Evolutionary conservation across 495 filamentous ascomycete genomes (phyloP), one percentile per base, ranked within the genome.

Genomic region (Hypoxylon perforatum): DNA sequence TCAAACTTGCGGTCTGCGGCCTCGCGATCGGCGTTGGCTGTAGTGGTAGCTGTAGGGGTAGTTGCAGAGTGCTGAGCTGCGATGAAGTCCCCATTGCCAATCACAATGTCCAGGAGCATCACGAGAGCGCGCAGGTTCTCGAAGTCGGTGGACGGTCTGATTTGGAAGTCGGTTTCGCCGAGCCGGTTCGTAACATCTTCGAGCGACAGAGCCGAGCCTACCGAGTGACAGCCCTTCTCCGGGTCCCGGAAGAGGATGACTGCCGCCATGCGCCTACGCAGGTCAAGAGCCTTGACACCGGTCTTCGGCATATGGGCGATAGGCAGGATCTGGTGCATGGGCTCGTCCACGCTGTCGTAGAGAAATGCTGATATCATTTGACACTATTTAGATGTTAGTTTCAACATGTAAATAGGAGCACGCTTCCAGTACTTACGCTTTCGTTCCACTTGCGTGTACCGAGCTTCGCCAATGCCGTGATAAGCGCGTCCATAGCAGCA

Each of bases 201-300:
- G 21, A 92, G 72, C 57, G 83, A 75, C 42, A 90, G 73, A n/a
- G 81, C 73, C 8, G 74, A 70, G 51, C 80, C 75, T 6, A 82
- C 75, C 0, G 76, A 60, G 23, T 80, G 76, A 25, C 75, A 75
- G 12, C 87, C 77, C 12, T 84, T 78, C 1, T 73, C 57, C 2
- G 76, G 65, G 59, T 88, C 82, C 21, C 80, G 70, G 62, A 91
- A 88, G 61, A 92, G 77, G 69, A 89, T 94, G 17, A 87, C 81
- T 35, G 92, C 77, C 1, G 92, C 91, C 10, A 97, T 84, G n/a
- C 90, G 84, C 30, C 88, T 85, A 38, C 90, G 84, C 41, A 96
- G 78, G 25, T 88, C 79, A 46, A 88, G 82, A 18, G 88, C 78
- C 57, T 85, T 79, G 1, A 82, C 72, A 7, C 80, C 81, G 7